Conservation (phyloP, 257 asterid genomes). For the Handroanthus guayacan region DNA sequence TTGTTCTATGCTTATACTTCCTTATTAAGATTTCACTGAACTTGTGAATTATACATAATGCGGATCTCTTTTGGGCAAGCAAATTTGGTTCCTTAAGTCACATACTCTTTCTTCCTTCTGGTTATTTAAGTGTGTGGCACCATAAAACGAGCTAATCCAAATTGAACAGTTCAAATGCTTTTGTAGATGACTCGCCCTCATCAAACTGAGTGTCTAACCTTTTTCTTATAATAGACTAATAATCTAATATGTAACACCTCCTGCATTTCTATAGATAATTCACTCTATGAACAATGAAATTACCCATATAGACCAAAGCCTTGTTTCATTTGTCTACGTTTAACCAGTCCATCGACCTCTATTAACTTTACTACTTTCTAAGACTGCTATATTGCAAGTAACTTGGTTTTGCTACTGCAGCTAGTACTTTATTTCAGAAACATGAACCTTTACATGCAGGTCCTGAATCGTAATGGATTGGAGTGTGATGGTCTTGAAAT, state of each 20-base stretch:
- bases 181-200: slow-evolving; percentile 7
- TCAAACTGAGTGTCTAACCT: slow-evolving; percentile 17
- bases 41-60: background rate
- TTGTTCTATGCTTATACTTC: slow-evolving; percentile 16
- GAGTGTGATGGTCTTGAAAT: slow-evolving; percentile 76
- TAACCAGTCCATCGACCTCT: background rate
- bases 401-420: slow-evolving; percentile 12
- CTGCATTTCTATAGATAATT: background rate
- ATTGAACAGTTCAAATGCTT: background rate
- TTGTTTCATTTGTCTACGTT: background rate
- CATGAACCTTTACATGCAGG: slow-evolving; percentile 56
- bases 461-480: slow-evolving; percentile 69
- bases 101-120: background rate
- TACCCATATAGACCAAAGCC: background rate
- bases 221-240: background rate
- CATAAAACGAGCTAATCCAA: slow-evolving; percentile 16
- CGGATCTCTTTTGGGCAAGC: slow-evolving; percentile 9
- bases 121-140: slow-evolving; percentile 3
- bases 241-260: background rate
- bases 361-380: slow-evolving; percentile 22
- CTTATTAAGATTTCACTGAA: slow-evolving; percentile 2
- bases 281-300: background rate
- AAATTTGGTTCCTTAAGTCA: background rate
- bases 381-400: slow-evolving; percentile 9
- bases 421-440: slow-evolving; percentile 7